A percentile compares a stretch with the other conserved stretches of the same genome.
phyloP scores from a whole-genome alignment of 768 basidiomycete genomes.

The Rhizopogon salebrosus region DNA sequence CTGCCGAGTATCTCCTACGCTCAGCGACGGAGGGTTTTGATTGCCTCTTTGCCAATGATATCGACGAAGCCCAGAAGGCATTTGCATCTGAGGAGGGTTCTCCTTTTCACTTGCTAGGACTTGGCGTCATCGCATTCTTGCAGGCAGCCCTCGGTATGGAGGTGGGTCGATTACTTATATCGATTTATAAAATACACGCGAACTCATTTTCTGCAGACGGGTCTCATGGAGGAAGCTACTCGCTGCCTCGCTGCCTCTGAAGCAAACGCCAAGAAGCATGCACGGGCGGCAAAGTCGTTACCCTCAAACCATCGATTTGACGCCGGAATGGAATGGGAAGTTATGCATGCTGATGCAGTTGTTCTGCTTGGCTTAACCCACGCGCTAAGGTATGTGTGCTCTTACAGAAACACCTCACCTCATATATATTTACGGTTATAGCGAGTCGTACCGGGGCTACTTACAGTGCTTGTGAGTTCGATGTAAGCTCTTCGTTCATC shows the following conservation, averaged over 20 bases:
- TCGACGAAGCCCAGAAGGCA: conserved; percentile 45
- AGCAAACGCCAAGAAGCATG: conserved; percentile 52
- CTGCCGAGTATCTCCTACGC: conserved; percentile 16
- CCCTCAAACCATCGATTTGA: conserved; percentile 39
- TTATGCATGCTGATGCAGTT: conserved; percentile 67
- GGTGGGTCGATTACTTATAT: conserved; percentile 28
- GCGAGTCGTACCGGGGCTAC: conserved; percentile 77
- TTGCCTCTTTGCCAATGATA: conserved; percentile 62
- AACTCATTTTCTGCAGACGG: conserved; percentile 32
- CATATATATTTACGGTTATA: conserved; percentile 21
- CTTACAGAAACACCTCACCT: not conserved
- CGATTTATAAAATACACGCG: not conserved
- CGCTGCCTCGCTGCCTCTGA: conserved; percentile 53
- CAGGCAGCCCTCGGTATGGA: conserved; percentile 83
- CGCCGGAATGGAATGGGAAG: conserved; percentile 71
- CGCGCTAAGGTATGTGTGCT: conserved; percentile 51
- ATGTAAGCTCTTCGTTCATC: not conserved
- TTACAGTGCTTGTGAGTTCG: conserved; percentile 64
- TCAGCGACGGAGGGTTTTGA: conserved; percentile 54
- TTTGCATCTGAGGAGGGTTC: conserved; percentile 43
- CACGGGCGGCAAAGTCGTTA: conserved; percentile 31
- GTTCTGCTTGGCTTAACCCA: conserved; percentile 67
- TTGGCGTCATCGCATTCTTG: conserved; percentile 67
- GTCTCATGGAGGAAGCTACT: conserved; percentile 59
- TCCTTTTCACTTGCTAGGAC: conserved; percentile 69